Conservation (phyloP, 108 stramenopile species). For the Seminavis robusta region DNA sequence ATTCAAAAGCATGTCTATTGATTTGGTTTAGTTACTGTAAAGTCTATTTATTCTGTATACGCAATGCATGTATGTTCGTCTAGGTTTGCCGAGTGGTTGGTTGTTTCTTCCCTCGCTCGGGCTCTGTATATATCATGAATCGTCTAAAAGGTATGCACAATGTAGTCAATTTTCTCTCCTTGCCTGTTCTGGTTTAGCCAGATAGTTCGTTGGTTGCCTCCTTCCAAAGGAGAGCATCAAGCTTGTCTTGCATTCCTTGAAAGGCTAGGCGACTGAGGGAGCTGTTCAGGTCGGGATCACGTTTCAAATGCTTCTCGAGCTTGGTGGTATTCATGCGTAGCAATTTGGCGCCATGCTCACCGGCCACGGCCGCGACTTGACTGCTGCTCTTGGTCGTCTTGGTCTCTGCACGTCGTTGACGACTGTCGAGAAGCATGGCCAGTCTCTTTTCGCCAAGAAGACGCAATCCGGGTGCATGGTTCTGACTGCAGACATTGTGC, state of each 20-base stretch:
- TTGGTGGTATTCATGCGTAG: conserved; percentile 19
- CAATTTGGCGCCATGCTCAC: conserved; percentile 11
- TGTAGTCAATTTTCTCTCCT: no score
- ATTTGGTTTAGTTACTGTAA: no score
- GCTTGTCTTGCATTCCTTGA: conserved; percentile 19
- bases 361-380: conserved; percentile 9
- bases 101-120: no score
- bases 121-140: no score
- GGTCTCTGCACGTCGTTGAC: conserved; percentile 1
- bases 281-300: conserved; percentile 8
- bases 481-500: background rate
- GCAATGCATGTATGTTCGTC: no score
- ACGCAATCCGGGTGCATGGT: background rate
- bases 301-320: conserved; percentile 8
- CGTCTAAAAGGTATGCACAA: no score
- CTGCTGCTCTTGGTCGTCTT: conserved; percentile 7
- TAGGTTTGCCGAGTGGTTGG: no score
- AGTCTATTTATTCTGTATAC: no score
- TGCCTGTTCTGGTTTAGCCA: no score
- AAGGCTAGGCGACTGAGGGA: conserved; percentile 10
- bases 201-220: background rate
- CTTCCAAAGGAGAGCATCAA: conserved; percentile 2
- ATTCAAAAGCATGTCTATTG: no score
- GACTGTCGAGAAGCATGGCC: background rate
- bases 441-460: conserved; percentile 5